These are phyloP conservation scores for Exophiala lecanii-corni DNA, from an alignment of 2,329 filamentous ascomycete genomes.

Conservation along the genomic window DNA sequence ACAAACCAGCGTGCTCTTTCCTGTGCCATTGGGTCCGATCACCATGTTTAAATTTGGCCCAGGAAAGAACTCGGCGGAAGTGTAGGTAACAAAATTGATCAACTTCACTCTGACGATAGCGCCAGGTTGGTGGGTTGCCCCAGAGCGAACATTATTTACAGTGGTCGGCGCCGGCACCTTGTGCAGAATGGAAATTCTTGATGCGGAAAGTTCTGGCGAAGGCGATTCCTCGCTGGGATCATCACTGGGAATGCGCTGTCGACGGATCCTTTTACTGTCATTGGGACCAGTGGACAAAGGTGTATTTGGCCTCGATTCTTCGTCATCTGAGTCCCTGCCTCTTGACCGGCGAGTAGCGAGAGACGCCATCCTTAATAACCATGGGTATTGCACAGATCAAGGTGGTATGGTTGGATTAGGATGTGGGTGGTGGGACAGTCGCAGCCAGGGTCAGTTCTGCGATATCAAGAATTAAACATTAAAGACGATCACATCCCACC, in stretches of 20 bases:
- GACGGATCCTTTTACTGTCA: conserved; percentile 24
- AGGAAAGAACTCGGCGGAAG: conserved; percentile 81
- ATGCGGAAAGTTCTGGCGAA: neutral
- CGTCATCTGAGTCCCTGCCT: conserved; percentile 20
- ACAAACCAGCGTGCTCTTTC: conserved; percentile 95
- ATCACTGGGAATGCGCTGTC: conserved; percentile 11
- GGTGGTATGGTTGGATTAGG: no score
- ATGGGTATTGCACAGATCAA: neutral
- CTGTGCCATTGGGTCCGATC: conserved; percentile 96
- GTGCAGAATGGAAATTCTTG: no score
- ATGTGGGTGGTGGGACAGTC: no score
- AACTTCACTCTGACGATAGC: conserved; percentile 85
- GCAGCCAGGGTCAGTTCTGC: no score
- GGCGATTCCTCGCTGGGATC: conserved; percentile 19
- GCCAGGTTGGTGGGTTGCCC: conserved; percentile 56
- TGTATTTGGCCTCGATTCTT: conserved; percentile 23
- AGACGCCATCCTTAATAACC: conserved; percentile 13
- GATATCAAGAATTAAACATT: no score
- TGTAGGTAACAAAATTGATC: conserved; percentile 91
- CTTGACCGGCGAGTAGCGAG: conserved; percentile 18
- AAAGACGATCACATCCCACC: no score
- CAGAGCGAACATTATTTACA: neutral
- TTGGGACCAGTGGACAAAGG: conserved; percentile 24
- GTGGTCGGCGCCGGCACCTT: no score
- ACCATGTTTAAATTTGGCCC: conserved; percentile 97